Evolutionary conservation across 768 basidiomycete species (phyloP).

Genomic region (Filobasidium floriforme): DNA sequence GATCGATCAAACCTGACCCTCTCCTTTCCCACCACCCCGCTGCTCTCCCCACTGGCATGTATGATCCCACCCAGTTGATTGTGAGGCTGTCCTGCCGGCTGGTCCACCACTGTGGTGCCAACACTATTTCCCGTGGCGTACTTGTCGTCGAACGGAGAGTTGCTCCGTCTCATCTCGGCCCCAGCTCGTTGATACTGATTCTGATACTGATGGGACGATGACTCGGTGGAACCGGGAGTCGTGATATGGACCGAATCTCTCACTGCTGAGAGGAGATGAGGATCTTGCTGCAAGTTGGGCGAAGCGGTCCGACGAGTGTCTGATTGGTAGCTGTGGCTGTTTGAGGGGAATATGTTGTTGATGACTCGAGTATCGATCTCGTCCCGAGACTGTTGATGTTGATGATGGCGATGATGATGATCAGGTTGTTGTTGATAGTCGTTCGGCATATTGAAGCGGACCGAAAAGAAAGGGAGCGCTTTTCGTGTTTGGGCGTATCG

Average conservation of each 20-base stretch:
- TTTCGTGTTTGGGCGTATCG: not conserved
- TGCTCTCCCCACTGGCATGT: slow-evolving; percentile 5
- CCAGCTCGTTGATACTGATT: not conserved
- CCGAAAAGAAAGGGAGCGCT: not conserved
- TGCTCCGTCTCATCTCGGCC: not conserved
- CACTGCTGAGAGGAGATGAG: not conserved
- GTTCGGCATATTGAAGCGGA: not conserved
- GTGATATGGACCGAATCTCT: slow-evolving; percentile 2
- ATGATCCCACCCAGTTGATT: not conserved
- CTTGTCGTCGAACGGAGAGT: slow-evolving; percentile 1
- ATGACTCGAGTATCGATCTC: not conserved
- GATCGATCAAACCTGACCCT: slow-evolving; percentile 4
- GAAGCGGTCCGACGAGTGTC: not conserved
- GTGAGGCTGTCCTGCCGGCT: not conserved
- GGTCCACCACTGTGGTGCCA: not conserved
- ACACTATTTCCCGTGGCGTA: not conserved
- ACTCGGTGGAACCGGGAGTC: not conserved
- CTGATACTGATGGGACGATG: not conserved
- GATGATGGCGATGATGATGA: not conserved
- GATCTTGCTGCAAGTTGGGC: not conserved
- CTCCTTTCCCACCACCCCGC: not conserved
- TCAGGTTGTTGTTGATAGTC: slow-evolving; percentile 1
- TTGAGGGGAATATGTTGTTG: not conserved
- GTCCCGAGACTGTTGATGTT: not conserved
- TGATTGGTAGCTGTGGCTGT: not conserved